Evolutionary conservation across 768 basidiomycete species (phyloP).

Genomic region (Mrakia gelida): DNA sequence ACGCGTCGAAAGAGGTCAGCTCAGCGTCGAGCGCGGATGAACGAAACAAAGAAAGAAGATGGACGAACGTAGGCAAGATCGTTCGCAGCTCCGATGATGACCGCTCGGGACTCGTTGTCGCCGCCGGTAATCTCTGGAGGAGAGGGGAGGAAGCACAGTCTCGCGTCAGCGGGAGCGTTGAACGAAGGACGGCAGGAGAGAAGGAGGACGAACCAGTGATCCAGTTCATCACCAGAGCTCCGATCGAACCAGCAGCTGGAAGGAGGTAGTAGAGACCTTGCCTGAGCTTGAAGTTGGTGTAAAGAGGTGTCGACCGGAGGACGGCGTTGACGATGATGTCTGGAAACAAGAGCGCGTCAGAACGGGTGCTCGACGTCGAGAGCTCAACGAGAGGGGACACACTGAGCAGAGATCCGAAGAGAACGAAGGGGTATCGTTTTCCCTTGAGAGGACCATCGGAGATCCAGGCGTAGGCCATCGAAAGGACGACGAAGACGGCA

Average conservation of each 20-base stretch:
- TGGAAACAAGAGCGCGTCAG: not conserved
- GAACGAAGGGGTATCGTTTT: not conserved
- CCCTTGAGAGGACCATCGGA: conserved; percentile 4
- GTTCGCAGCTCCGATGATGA: conserved; percentile 13
- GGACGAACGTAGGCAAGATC: not conserved
- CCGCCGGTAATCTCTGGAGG: not conserved
- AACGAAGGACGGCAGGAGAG: not conserved
- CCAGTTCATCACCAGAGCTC: conserved; percentile 23
- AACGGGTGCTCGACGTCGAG: no score
- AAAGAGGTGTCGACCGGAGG: conserved; percentile 11
- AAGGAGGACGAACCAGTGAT: not conserved
- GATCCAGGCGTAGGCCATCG: conserved; percentile 16
- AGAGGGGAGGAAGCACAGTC: no score
- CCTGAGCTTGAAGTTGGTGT: not conserved
- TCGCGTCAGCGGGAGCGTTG: no score
- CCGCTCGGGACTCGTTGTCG: conserved; percentile 9
- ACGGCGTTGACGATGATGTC: conserved; percentile 24
- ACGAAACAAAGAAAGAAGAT: not conserved
- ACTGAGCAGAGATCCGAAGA: conserved; percentile 16
- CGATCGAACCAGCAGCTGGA: conserved; percentile 20
- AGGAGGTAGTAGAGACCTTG: conserved; percentile 3
- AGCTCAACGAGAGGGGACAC: not conserved
- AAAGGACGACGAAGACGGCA: conserved; percentile 20
- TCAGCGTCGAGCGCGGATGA: not conserved
- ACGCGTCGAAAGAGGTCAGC: no score